phyloP scores from a whole-genome alignment of 495 filamentous ascomycete genomes.

The Penicillium soppii region DNA sequence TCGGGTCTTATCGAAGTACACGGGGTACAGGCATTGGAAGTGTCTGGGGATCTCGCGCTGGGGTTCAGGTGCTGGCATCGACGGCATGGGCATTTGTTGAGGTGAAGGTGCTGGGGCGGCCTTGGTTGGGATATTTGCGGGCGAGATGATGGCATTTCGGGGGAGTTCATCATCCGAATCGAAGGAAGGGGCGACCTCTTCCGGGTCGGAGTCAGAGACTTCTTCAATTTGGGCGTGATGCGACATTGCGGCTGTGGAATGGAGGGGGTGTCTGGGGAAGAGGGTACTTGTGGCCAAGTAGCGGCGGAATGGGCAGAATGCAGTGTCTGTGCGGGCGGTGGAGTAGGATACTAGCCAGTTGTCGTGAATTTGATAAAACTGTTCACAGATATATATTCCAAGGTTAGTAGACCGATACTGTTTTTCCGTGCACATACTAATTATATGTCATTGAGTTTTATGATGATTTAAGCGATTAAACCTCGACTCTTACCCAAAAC shows the following conservation, averaged over 20 bases:
- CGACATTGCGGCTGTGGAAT: conserved; percentile 58
- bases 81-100: conserved; percentile 37
- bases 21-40: conserved; percentile 87
- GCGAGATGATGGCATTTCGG: conserved; percentile 40
- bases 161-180: conserved; percentile 45
- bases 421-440: too few species aligned
- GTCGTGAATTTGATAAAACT: neutral
- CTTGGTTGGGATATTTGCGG: conserved; percentile 28
- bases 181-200: conserved; percentile 74
- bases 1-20: conserved; percentile 86
- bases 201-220: conserved; percentile 74
- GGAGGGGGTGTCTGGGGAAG: conserved; percentile 1
- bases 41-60: conserved; percentile 62
- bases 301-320: conserved; percentile 6
- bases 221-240: conserved; percentile 83
- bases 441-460: too few species aligned
- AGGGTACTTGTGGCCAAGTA: conserved; percentile 19
- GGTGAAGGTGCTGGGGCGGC: conserved; percentile 8
- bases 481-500: too few species aligned
- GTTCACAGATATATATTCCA: neutral
- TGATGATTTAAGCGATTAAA: too few species aligned
- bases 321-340: conserved; percentile 21
- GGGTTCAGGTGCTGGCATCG: conserved; percentile 28
- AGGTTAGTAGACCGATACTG: too few species aligned
- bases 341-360: neutral